A percentile compares a stretch with the other conserved stretches of the same genome.
Conservation (phyloP, 148 eudicot genomes). For the Heliamphora exappendiculata region DNA sequence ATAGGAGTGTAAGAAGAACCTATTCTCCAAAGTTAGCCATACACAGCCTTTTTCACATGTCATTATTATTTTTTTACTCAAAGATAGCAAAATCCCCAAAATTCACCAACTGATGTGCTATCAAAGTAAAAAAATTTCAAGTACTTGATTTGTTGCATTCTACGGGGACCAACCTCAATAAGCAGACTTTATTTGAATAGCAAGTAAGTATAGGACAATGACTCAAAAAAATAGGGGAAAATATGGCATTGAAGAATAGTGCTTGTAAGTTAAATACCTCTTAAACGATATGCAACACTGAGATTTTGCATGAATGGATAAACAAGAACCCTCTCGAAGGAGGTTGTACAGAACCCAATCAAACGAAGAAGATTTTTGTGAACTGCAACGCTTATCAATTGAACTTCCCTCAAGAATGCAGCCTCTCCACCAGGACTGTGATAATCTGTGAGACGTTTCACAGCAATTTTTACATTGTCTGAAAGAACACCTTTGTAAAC, state of each 20-base stretch:
- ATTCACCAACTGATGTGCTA: not conserved
- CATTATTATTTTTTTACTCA: not conserved
- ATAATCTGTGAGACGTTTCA: slow-evolving; percentile 77
- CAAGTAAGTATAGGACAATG: not conserved
- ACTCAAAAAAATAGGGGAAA: not conserved
- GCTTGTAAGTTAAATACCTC: slow-evolving; percentile 44
- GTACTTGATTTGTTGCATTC: not conserved
- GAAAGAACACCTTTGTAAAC: slow-evolving; percentile 70
- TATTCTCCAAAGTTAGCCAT: not conserved
- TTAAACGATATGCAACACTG: slow-evolving; percentile 80
- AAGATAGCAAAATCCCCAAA: not conserved
- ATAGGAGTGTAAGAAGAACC: not conserved
- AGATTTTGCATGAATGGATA: slow-evolving; percentile 93
- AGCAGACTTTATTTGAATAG: not conserved
- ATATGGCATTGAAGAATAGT: not conserved
- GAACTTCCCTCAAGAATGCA: slow-evolving; percentile 79
- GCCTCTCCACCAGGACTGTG: slow-evolving; percentile 89
- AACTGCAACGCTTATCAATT: slow-evolving; percentile 84
- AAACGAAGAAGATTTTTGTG: slow-evolving; percentile 85
- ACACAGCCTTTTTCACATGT: not conserved
- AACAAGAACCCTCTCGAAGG: slow-evolving; percentile 75
- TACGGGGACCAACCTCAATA: not conserved
- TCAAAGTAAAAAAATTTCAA: not conserved
- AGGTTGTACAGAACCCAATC: slow-evolving; percentile 80
- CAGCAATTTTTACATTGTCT: slow-evolving; percentile 66